Base-by-base conservation (phyloP, 257 asterid species). In the Solanum virginianum region DNA sequence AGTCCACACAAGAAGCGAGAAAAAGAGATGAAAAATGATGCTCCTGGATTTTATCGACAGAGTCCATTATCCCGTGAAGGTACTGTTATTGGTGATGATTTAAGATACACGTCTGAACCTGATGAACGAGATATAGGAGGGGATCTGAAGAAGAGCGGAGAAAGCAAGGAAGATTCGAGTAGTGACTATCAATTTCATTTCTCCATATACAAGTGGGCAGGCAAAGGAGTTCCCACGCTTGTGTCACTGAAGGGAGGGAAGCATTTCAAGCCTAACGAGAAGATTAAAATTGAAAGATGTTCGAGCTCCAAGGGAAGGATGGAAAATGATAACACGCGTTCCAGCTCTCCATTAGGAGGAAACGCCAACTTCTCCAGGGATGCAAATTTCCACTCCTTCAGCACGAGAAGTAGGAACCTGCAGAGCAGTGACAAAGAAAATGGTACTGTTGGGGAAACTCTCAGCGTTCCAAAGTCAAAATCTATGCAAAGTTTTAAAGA, bases 171-270 rank as follows among this genome's bases (percentile, higher is more conserved):
- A 49, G 80, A 82, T 82, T 74, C 74, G 51, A 59, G 62, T 15
- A 59, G 69, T 55, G 90, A 80, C 47, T 83, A 87, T 83, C 91
- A 88, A 83, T 96, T 96, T 83, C 99, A 96, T 85, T 96, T 95
- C 92, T 96, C 99, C 17, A 94, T 96, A 80, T 95, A 95, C 88
- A 95, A 93, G 87, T 96, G 98, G 99, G 94, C 94, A 29, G 97
- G 93, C 57, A 85, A 83, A 63, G 98, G 92, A 81, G 91, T 91
- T 53, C 96, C 97, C 20, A 84, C 91, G 85, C 85, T 92, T 71
- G 87, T 86, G 85, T 88, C 95, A 8, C 86, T 91, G 43, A 85
- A 86, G 65, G 84, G 86, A 66, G 84, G 86, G 83, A 86, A 85
- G 24, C 81, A 83, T 66, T 81, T 83, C 53, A 90, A 89, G 80